Base-by-base conservation (phyloP, 164 flowering plant genomes). In the Nelumbo lutea region DNA sequence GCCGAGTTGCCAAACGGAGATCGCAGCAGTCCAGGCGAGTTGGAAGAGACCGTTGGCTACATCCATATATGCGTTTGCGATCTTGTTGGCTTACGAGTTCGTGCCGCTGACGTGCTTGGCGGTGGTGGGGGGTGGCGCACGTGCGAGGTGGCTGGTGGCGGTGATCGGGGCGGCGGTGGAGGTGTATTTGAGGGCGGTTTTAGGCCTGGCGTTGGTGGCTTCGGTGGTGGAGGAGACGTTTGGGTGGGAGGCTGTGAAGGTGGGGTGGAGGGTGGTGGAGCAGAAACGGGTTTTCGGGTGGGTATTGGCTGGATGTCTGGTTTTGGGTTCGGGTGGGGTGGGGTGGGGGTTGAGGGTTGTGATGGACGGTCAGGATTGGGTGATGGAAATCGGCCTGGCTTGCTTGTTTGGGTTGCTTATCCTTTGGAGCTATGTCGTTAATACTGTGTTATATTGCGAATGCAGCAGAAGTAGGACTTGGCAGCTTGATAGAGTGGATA, bases 151-250 rank as follows among this genome's bases (percentile, higher is more conserved):
- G 46, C 7, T 45, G 68, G 68, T 67, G 61, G 67, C 53, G 67
- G 68, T 45, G 3, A 56, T 75, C 60, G 78, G 77, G 56, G 68
- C 58, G 55, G 75, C 55, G 47, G n/a, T 76, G 57, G 81, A 83
- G 76, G 71, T 85, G 9, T 77, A 83, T 64, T 27, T 83, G 70
- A 78, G 73, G 82, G 82, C 83, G 45, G 81, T 85, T 10, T 9
- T 76, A 74, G 75, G 87, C 39, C 42, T 85, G 42, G 89, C 72
- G 15, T 51, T 84, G 77, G 89, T 85, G 68, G 85, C 77, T 9
- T 84, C 91, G 64, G 74, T 84, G 7, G 27, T 72, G 68, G 91
- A 87, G 68, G 86, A 78, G 66, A 69, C 65, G 61, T 65, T 51
- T 41, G 89, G 91, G 27, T 73, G 58, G 61, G 89, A 80, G 5